Conservation (phyloP, 148 eudicot species). For the Vaccinium darrowii region DNA sequence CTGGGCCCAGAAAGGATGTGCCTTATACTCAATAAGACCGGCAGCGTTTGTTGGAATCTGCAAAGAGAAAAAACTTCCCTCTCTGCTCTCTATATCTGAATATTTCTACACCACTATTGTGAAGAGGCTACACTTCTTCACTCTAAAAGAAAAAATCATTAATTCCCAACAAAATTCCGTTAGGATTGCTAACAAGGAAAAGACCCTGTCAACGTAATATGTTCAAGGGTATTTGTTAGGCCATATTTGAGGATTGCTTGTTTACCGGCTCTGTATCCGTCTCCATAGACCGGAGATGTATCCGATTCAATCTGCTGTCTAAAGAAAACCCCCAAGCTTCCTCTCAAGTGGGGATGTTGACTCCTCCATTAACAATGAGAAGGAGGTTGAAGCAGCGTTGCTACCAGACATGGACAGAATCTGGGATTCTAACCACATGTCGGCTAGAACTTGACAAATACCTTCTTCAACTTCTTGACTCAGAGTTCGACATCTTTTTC, state of each 20-base stretch:
- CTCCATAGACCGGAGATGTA: conserved; percentile 83
- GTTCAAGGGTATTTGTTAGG: conserved; percentile 79
- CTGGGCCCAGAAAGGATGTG: conserved; percentile 97
- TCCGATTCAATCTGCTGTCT: conserved; percentile 89
- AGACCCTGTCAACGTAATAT: conserved; percentile 69
- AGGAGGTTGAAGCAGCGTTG: conserved; percentile 36
- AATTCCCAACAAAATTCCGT: neutral
- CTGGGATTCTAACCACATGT: conserved; percentile 95
- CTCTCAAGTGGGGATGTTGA: conserved; percentile 79
- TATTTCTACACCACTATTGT: neutral
- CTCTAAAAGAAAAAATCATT: neutral
- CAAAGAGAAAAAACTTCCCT: conserved; percentile 7
- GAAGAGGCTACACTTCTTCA: neutral
- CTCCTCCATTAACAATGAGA: conserved; percentile 49
- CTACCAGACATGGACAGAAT: conserved; percentile 62
- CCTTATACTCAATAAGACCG: conserved; percentile 88
- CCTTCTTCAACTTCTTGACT: conserved; percentile 91
- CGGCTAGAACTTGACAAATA: conserved; percentile 91
- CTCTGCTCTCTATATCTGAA: neutral
- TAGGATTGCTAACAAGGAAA: conserved; percentile 52
- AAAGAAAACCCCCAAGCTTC: conserved; percentile 86
- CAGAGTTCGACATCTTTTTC: conserved; percentile 56
- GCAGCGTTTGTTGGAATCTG: conserved; percentile 83
- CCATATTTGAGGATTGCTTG: conserved; percentile 82
- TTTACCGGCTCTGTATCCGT: conserved; percentile 85